These are phyloP conservation scores for Phytophthora quininea DNA, from an alignment of 352 stramenopile genomes.

Conservation along the genomic window DNA sequence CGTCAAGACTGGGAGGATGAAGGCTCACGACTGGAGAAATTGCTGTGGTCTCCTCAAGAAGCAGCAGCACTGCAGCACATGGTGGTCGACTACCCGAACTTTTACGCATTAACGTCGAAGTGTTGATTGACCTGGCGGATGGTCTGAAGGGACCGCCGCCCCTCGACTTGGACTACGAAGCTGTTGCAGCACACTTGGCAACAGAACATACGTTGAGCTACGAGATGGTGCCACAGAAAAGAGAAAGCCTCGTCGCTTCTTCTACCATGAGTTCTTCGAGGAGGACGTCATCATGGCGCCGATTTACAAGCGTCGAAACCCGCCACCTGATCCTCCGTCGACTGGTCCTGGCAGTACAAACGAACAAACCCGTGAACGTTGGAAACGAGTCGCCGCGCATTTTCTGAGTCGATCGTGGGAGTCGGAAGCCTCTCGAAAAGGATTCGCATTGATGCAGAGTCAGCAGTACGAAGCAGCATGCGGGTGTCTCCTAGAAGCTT, in stretches of 20 bases:
- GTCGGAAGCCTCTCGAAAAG: constrained; percentile 45
- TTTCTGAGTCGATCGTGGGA: constrained; percentile 46
- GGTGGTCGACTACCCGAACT: constrained; percentile 31
- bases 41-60: constrained; percentile 55
- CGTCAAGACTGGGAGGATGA: constrained; percentile 57
- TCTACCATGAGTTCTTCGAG: constrained; percentile 80
- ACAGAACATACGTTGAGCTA: constrained; percentile 38
- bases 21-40: constrained; percentile 47
- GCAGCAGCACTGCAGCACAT: constrained; percentile 36
- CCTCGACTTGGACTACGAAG: constrained; percentile 64
- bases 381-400: constrained; percentile 47
- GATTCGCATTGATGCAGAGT: constrained; percentile 51
- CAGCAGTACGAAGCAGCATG: constrained; percentile 44
- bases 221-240: constrained; percentile 47
- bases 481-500: constrained; percentile 30
- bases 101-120: constrained; percentile 53
- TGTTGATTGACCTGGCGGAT: constrained; percentile 45
- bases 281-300: constrained; percentile 50
- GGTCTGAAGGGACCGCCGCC: constrained; percentile 29
- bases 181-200: constrained; percentile 35
- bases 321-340: constrained; percentile 5
- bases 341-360: constrained; percentile 31
- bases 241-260: constrained; percentile 56
- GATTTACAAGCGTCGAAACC: constrained; percentile 22
- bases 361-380: constrained; percentile 44